A percentile compares a stretch with the other conserved stretches of the same genome.
Conservation (phyloP, 2,329 filamentous ascomycete species). For the Penicillium janthinellum region DNA sequence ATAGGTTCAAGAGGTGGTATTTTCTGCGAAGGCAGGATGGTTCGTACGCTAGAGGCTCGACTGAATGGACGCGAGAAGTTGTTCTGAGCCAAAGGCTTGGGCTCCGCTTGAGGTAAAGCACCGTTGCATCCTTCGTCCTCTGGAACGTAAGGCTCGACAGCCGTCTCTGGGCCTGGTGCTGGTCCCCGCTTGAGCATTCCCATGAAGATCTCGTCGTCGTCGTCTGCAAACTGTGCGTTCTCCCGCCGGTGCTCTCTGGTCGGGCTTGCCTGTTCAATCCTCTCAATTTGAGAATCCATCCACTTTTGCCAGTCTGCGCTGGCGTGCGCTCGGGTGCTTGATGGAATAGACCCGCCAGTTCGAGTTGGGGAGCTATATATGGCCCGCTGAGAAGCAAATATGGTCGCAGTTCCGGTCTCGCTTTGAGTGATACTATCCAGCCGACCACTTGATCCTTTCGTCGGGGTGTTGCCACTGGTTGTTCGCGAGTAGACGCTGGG, state of each 20-base stretch:
- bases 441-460: conserved; percentile 3
- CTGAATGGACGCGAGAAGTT: conserved; percentile 44
- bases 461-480: conserved; percentile 37
- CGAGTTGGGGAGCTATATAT: conserved; percentile 36
- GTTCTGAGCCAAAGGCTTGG: conserved; percentile 21
- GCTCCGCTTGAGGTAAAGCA: background rate
- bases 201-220: conserved; percentile 26
- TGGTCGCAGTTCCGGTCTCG: conserved; percentile 42
- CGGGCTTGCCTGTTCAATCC: conserved; percentile 30
- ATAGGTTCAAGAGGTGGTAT: conserved; percentile 3
- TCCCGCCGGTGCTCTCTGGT: conserved; percentile 42
- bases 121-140: background rate
- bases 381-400: conserved; percentile 35
- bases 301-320: conserved; percentile 43
- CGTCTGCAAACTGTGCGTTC: conserved; percentile 39
- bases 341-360: background rate
- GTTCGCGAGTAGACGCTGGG: conserved; percentile 49
- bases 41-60: conserved; percentile 35
- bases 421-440: conserved; percentile 16
- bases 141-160: background rate
- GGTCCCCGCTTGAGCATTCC: conserved; percentile 10
- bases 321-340: conserved; percentile 17
- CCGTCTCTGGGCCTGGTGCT: background rate
- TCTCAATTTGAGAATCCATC: conserved; percentile 41
- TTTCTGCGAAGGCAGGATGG: conserved; percentile 20